A percentile compares a stretch with the other conserved stretches of the same genome.
These are phyloP conservation scores for Xylariaceae sp. DNA, from an alignment of 2,329 filamentous ascomycete genomes.

Conservation along the genomic window DNA sequence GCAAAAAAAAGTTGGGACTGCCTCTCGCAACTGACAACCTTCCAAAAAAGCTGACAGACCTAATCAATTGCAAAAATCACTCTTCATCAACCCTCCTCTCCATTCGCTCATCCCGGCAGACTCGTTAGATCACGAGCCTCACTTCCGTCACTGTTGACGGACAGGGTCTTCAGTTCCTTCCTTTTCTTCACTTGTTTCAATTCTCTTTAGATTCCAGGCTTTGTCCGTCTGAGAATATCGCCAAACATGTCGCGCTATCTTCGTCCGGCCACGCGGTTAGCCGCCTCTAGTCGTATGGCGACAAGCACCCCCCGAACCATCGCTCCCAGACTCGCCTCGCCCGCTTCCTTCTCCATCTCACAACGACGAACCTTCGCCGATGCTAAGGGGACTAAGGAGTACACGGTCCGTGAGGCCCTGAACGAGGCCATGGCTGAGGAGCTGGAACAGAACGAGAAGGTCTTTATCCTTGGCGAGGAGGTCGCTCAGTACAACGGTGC, in stretches of 20 bases:
- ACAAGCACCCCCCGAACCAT: constrained; percentile 34
- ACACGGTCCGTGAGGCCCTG: constrained; percentile 93
- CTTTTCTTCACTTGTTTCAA: too few relatives aligned
- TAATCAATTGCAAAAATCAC: constrained; percentile 22
- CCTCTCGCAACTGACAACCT: constrained; percentile 11
- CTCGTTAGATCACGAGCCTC: constrained; percentile 5
- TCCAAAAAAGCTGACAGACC: constrained; percentile 25
- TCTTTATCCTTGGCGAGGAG: constrained; percentile 95
- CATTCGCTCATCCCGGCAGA: constrained; percentile 8
- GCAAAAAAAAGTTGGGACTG: constrained; percentile 25
- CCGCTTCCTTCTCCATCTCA: constrained; percentile 32
- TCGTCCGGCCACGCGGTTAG: constrained; percentile 45
- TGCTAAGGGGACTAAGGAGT: constrained; percentile 64
- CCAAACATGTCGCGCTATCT: constrained; percentile 48
- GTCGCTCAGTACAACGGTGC: constrained; percentile 99
- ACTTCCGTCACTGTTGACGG: constrained; percentile 17
- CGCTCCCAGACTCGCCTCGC: constrained; percentile 30
- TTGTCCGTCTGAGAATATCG: constrained; percentile 16
- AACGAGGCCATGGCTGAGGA: constrained; percentile 98
- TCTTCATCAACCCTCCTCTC: constrained; percentile 13
- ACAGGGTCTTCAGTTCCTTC: constrained; percentile 14
- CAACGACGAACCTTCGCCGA: constrained; percentile 54
- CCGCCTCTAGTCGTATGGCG: constrained; percentile 36
- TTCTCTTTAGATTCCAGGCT: not conserved
- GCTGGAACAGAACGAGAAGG: constrained; percentile 88